Conservation (phyloP, 305 asterid species). For the Fraxinus nigra region DNA sequence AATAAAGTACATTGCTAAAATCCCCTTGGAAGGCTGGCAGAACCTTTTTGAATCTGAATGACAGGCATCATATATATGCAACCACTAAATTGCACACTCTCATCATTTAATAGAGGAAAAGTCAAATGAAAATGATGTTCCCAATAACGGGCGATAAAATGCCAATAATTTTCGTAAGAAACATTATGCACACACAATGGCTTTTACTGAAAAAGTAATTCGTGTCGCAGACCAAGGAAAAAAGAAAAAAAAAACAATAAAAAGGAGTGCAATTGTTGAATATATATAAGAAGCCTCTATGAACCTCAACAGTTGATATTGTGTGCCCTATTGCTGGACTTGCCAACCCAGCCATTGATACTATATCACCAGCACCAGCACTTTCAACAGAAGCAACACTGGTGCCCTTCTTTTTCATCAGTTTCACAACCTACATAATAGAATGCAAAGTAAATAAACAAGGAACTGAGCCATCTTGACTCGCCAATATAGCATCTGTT, state of each 20-base stretch:
- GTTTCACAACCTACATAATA: constrained; percentile 68
- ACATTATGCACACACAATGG: neutral
- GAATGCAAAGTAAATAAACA: constrained; percentile 1
- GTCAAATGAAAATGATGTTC: neutral
- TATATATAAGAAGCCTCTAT: neutral
- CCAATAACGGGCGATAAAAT: neutral
- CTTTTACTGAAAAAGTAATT: neutral
- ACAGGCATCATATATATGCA: neutral
- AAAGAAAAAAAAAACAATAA: neutral
- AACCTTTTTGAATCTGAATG: neutral
- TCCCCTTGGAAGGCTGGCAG: neutral
- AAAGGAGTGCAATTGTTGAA: neutral
- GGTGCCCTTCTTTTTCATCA: constrained; percentile 93
- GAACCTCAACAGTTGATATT: constrained; percentile 79
- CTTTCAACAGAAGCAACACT: constrained; percentile 66
- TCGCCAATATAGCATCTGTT: constrained; percentile 9
- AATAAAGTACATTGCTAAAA: neutral
- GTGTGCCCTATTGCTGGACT: constrained; percentile 95
- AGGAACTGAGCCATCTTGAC: neutral
- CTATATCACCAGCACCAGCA: constrained; percentile 98
- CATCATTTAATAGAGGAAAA: neutral
- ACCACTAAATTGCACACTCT: neutral
- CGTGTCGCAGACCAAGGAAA: neutral
- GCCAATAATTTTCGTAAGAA: neutral
- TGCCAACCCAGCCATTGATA: constrained; percentile 88